Percentiles rank a stretch among this genome's conserved stretches.
These are phyloP conservation scores for Pythium rhizo-oryzae DNA, from an alignment of 352 stramenopile species.

Conservation along the genomic window DNA sequence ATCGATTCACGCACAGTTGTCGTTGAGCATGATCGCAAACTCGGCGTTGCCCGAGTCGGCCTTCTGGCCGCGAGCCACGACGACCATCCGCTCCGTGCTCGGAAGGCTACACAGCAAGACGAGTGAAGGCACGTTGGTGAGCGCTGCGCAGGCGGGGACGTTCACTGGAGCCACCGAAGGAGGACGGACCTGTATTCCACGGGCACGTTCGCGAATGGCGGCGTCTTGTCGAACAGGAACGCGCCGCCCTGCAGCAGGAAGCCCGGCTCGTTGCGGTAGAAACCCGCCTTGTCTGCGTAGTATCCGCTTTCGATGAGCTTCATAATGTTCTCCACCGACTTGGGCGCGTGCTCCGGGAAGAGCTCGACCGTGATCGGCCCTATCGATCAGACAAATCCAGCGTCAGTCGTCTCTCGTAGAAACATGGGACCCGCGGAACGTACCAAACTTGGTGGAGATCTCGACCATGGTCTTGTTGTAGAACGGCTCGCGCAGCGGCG, in stretches of 20 bases:
- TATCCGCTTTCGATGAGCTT: conserved; percentile 67
- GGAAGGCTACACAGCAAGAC: conserved; percentile 43
- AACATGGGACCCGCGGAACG: background rate
- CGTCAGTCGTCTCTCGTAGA: background rate
- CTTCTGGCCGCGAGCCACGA: conserved; percentile 74
- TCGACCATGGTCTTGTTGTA: conserved; percentile 84
- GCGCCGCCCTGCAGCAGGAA: conserved; percentile 80
- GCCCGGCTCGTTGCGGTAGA: conserved; percentile 86
- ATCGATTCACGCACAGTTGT: conserved; percentile 50
- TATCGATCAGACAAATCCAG: conserved; percentile 11
- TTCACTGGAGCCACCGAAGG: background rate
- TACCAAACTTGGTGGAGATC: conserved; percentile 78
- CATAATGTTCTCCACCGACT: conserved; percentile 72
- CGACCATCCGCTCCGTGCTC: conserved; percentile 81
- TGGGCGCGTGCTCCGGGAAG: conserved; percentile 75
- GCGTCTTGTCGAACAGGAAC: conserved; percentile 72
- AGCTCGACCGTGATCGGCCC: conserved; percentile 78
- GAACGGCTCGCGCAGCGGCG: conserved; percentile 61
- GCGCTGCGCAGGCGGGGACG: background rate
- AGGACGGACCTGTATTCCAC: conserved; percentile 69
- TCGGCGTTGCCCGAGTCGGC: conserved; percentile 74
- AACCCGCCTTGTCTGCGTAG: conserved; percentile 70
- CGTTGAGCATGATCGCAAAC: conserved; percentile 86
- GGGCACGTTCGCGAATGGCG: conserved; percentile 64
- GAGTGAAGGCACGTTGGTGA: background rate